Conservation (phyloP, 176 grass and related monocot genomes). For the Aegilops umbellulata region DNA sequence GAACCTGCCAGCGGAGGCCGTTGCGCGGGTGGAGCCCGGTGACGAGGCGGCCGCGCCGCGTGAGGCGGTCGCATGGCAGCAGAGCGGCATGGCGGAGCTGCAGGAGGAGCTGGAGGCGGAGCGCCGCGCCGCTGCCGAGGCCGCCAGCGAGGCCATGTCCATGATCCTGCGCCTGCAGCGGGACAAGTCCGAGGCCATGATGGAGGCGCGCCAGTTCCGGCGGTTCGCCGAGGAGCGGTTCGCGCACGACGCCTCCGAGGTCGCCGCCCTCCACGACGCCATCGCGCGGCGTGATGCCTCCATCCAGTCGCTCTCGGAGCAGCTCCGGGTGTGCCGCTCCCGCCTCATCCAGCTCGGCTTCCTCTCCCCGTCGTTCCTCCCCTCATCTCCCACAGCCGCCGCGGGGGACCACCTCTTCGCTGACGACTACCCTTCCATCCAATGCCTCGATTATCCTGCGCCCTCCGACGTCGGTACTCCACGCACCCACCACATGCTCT, state of each 20-base stretch:
- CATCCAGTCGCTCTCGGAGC: constrained; percentile 17
- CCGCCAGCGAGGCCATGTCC: constrained; percentile 69
- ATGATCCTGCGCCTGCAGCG: constrained; percentile 89
- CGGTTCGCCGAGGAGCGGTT: constrained; percentile 69
- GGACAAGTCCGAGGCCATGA: constrained; percentile 77
- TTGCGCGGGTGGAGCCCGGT: neutral
- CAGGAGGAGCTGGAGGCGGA: constrained; percentile 69
- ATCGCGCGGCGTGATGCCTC: constrained; percentile 33
- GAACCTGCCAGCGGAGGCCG: neutral
- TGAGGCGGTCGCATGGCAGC: constrained; percentile 38
- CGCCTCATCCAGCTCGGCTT: constrained; percentile 48
- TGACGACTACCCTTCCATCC: constrained; percentile 5
- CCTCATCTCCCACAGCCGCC: neutral
- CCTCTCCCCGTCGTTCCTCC: neutral
- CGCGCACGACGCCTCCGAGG: constrained; percentile 54
- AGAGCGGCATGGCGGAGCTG: constrained; percentile 27
- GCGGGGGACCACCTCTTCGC: neutral
- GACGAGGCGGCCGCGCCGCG: constrained; percentile 32
- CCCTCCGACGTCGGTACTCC: constrained; percentile 30
- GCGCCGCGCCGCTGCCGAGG: constrained; percentile 51
- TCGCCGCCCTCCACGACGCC: constrained; percentile 37
- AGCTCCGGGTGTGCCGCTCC: constrained; percentile 36
- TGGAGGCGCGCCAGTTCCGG: constrained; percentile 73
- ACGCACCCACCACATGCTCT: constrained; percentile 45
- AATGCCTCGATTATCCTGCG: neutral